Evolutionary conservation across 306 rosid species (phyloP), one percentile per base, ranked within the genome.

Genomic region (Citrullus amarus): DNA sequence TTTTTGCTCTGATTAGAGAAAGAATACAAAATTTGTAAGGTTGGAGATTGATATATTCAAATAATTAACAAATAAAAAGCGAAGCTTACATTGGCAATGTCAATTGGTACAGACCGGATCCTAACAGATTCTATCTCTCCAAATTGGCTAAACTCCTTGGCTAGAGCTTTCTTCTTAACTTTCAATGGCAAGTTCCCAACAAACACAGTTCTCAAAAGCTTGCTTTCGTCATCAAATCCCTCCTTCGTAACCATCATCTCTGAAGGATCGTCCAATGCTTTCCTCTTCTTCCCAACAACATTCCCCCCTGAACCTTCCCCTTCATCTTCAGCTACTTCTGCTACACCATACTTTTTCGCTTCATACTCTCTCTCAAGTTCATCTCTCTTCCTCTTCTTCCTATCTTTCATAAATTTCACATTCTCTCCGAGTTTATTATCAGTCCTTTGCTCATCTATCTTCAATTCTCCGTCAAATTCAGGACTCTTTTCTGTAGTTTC

Each of bases 81-180:
- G 83, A 80, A 3, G 88, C 98, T 83, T 86, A 95, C 99, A 83
- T 95, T 96, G 66, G 85, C 75, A 54, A 48, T 48, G 54, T 48
- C 54, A 48, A 95, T 34, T 3, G 97, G 97, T 61, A 95, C 90
- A n/a, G 97, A 95, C 6, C 99, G 97, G 81, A 92, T 84, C 89
- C 99, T 95, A 65, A 95, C 93, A 28, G 97, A 92, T 65, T 95
- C 97, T 32, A 95, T 91, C 85, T 95, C 99, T 13, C 97, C 99
- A 82, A 91, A 95, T 55, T 85, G 84, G 84, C 77, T 81, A 71
- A 95, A 95, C 79, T 95, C 97, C 83, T 84, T 89, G 59, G 85
- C 76, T 76, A 95, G 77, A 66, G 85, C 86, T 85, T 95, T 95
- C 88, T 92, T 92, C 79, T 92, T 95, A 78, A 87, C 84, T 81